Evolutionary conservation across 768 basidiomycete species (phyloP), one percentile per base, ranked within the genome.

Genomic region (Candolleomyces aberdarensis): DNA sequence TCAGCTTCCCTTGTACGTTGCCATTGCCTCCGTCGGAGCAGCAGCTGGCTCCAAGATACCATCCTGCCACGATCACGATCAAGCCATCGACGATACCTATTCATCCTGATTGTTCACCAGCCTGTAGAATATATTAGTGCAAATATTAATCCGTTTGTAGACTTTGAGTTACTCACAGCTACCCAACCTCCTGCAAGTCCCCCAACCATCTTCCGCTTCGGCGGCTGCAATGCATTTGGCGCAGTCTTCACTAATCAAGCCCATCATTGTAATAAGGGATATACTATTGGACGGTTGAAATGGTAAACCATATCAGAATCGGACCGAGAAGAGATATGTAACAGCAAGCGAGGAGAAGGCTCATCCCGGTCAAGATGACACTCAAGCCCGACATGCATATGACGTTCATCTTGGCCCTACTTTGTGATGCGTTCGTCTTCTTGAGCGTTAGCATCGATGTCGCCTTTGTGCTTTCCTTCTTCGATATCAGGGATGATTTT

Each of bases 261-360:
- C 85, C 86, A 89, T 86, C 39, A 89, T 85, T 19, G 83, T 84
- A 62, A 92, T 90, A n/a, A 91, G 63, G 0, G 90, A 86, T 15
- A 92, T 88, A 62, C 88, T 91, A 57, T 50, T 29, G 36, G 36
- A n/a, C 20, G 36, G 13, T 53, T 11, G 13, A 22, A 10, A 7
- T 7, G 36, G 2, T 36, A 36, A 11, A 4, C 26, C 32, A 46
- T 49, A 36, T 41, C 20, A 15, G 29, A 36, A 36, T 36, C 44
- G 36, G 43, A 10, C 10, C 26, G 26, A 36, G 11, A 26, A 39
- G 41, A 39, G 14, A 22, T 58, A 65, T 78, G 29, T 57, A 88
- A 88, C 85, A 84, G 68, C 92, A 86, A 0, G 91, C 91, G n/a
- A 94, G 87, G 19, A 91, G 64, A 65, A 93, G 91, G 58, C 89